Evolutionary conservation across 345 rosid species (phyloP).

Genomic region (Dovyalis caffra): DNA sequence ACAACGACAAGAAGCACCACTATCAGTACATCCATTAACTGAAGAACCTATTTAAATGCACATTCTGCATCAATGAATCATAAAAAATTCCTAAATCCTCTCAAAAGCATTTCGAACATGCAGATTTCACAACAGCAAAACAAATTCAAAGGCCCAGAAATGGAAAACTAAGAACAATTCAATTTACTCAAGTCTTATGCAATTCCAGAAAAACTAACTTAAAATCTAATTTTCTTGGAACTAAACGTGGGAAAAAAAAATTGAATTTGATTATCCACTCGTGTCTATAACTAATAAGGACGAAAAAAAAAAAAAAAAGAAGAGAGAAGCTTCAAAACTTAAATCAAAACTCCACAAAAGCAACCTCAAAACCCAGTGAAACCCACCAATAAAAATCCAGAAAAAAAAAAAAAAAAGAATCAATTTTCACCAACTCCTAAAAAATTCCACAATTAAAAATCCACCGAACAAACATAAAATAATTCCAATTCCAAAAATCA

Average conservation of each 20-base stretch:
- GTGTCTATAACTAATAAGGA: neutral
- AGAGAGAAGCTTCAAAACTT: neutral
- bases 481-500: neutral
- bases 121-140: neutral
- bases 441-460: neutral
- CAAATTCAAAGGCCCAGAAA: neutral
- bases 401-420: neutral
- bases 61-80: neutral
- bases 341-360: neutral
- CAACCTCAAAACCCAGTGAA: neutral
- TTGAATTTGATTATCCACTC: neutral
- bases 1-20: constrained; percentile 12
- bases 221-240: neutral
- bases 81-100: neutral
- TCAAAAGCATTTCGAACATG: neutral
- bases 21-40: neutral
- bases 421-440: neutral
- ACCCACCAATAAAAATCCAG: neutral
- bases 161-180: neutral
- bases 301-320: no score
- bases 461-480: neutral
- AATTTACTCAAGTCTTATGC: neutral
- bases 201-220: no score
- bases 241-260: no score
- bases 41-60: neutral